phyloP scores from a whole-genome alignment of 129 eudicot genomes.

The Centrapalus pauciflorus region DNA sequence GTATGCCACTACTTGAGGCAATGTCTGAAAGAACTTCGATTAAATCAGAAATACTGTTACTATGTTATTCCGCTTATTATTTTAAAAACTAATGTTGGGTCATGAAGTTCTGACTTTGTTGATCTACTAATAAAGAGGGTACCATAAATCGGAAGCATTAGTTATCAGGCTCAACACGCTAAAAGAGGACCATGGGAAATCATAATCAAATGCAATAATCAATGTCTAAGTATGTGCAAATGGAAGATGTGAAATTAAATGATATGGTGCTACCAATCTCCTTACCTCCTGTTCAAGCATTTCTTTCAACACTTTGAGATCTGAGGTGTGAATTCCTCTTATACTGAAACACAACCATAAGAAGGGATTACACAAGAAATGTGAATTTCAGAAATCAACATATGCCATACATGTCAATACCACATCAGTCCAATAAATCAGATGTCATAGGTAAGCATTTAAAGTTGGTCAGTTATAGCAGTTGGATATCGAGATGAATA shows the following conservation, averaged over 20 bases:
- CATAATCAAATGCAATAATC: neutral
- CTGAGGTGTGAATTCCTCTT: slow-evolving; percentile 65
- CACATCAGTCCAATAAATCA: slow-evolving; percentile 1
- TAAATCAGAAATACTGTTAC: neutral
- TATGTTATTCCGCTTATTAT: neutral
- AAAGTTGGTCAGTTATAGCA: neutral
- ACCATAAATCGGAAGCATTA: neutral
- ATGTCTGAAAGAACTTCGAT: too few species aligned
- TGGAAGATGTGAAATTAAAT: neutral
- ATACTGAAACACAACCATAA: slow-evolving; percentile 41
- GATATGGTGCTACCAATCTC: neutral
- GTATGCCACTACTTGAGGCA: too few species aligned
- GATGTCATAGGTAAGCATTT: neutral
- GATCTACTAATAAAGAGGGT: neutral
- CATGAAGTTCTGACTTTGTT: neutral
- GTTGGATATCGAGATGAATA: neutral
- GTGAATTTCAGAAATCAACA: neutral
- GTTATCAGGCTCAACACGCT: neutral
- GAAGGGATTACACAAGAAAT: slow-evolving; percentile 1
- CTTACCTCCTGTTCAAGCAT: slow-evolving; percentile 87
- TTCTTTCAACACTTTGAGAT: slow-evolving; percentile 67
- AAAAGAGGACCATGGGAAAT: neutral
- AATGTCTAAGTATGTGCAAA: neutral
- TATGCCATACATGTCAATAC: neutral
- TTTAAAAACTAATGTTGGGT: neutral